Percentiles rank a stretch among this genome's conserved stretches.
These are phyloP conservation scores for Neofusicoccum kwambonambiense DNA, from an alignment of 2,329 filamentous ascomycete species.

Conservation along the genomic window DNA sequence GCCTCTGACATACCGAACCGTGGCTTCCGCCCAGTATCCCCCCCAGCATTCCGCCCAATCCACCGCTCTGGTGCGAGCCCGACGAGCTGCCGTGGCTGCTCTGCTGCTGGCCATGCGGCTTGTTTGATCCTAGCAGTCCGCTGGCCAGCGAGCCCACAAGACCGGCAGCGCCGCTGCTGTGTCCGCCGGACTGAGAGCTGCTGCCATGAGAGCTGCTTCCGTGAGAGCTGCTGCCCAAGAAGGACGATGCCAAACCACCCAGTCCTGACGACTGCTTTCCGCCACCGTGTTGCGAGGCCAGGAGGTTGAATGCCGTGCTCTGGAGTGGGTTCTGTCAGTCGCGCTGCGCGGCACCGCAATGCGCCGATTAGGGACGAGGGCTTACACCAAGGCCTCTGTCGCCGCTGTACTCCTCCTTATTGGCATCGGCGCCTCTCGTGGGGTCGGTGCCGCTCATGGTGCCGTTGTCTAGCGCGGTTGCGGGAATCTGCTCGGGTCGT, in stretches of 20 bases:
- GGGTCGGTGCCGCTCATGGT: constrained; percentile 7
- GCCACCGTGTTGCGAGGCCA: constrained; percentile 11
- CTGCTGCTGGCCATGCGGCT: constrained; percentile 41
- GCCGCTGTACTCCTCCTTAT: constrained; percentile 13
- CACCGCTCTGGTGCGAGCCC: constrained; percentile 16
- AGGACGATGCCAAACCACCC: constrained; percentile 17
- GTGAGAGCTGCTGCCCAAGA: constrained; percentile 17
- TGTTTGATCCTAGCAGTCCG: constrained; percentile 40
- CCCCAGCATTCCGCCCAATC: constrained; percentile 33
- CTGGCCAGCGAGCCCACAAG: constrained; percentile 57
- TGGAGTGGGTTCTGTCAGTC: not conserved
- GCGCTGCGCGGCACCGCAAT: not conserved
- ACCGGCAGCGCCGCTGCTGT: constrained; percentile 23
- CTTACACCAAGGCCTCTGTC: constrained; percentile 20
- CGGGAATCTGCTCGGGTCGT: constrained; percentile 13
- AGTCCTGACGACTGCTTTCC: constrained; percentile 18
- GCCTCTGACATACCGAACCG: constrained; percentile 31
- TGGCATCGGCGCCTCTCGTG: constrained; percentile 1
- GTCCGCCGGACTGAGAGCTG: constrained; percentile 4
- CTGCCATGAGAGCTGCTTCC: constrained; percentile 12
- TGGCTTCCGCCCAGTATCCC: constrained; percentile 34
- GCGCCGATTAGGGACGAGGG: not conserved
- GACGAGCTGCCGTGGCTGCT: constrained; percentile 22
- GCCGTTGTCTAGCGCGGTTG: constrained; percentile 3
- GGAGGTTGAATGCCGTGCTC: constrained; percentile 18